Evolutionary conservation across 116 monocot genomes (phyloP), one percentile per base, ranked within the genome.

Genomic region (Trichopus zeylanicus): DNA sequence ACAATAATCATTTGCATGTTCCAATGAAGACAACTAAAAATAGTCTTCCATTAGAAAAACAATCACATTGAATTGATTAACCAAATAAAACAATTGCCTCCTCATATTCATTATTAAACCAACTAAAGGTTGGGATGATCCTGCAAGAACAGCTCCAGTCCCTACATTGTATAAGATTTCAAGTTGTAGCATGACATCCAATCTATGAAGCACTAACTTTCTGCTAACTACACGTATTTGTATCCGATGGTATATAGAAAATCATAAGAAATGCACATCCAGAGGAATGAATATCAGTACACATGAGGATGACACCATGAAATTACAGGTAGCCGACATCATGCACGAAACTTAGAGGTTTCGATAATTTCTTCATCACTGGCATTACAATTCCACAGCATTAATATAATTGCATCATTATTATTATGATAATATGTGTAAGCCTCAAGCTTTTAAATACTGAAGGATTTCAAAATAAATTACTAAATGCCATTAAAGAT

Each of bases 61-160:
- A 24, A 24, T 1, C 62, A 3, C 21, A 67, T 46, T 33, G 7
- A 53, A 56, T 19, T 24, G 2, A 51, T 48, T n/a, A 38, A 3
- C 22, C 30, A 5, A 60, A 51, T 1, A 15, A 55, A 32, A 49
- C 19, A 10, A 46, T 52, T 68, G 82, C 88, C 83, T 87, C 42
- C 85, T 72, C 61, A 76, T 35, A 63, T 87, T 87, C 81, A 87
- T 91, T 85, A 97, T 84, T 29, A 98, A 67, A 56, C 97, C 97
- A 70, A 98, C 78, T 60, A 91, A 70, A 28, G 97, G 97, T 68
- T 98, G 97, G 47, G 91, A 98, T 49, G 97, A 98, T 32, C 97
- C 81, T 57, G 91, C 97, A 58, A 98, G 81, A 55, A 88, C 91
- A 59, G 91, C 91, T 70, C 97, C 97, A 69, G 69, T 85, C 23